These are phyloP conservation scores for Peronospora destructor DNA, from an alignment of 352 stramenopile species.

Conservation along the genomic window DNA sequence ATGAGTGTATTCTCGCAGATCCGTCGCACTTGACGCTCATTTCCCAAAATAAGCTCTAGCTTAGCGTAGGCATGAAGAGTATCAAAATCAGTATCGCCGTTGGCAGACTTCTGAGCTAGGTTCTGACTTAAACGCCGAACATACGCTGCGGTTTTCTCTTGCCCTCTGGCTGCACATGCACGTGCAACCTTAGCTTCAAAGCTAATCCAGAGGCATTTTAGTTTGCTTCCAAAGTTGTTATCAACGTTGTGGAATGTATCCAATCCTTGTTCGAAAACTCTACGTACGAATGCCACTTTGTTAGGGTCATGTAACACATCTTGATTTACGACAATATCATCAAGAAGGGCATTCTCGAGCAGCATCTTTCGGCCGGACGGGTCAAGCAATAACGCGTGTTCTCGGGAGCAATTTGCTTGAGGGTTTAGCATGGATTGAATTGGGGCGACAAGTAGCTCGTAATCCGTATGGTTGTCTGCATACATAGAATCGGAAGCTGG, in stretches of 20 bases:
- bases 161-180: neutral
- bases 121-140: constrained; percentile 33
- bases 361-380: constrained; percentile 19
- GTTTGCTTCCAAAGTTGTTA: constrained; percentile 7
- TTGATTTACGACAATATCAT: constrained; percentile 21
- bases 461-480: constrained; percentile 34
- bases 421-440: constrained; percentile 44
- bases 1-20: constrained; percentile 53
- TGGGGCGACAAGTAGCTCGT: constrained; percentile 25
- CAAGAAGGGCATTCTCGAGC: constrained; percentile 22
- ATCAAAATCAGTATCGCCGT: constrained; percentile 14
- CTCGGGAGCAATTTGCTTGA: constrained; percentile 4
- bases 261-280: constrained; percentile 28
- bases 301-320: constrained; percentile 23
- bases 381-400: constrained; percentile 26
- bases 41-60: constrained; percentile 40
- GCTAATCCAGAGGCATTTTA: constrained; percentile 50
- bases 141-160: constrained; percentile 9
- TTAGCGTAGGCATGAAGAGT: constrained; percentile 49
- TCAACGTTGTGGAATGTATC: constrained; percentile 17
- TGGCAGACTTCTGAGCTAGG: constrained; percentile 15
- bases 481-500: constrained; percentile 23
- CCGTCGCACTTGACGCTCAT: constrained; percentile 37
- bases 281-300: constrained; percentile 43
- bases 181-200: constrained; percentile 32